Conservation (phyloP, 2,329 filamentous ascomycete genomes). For the Tolypocladium tundrense region DNA sequence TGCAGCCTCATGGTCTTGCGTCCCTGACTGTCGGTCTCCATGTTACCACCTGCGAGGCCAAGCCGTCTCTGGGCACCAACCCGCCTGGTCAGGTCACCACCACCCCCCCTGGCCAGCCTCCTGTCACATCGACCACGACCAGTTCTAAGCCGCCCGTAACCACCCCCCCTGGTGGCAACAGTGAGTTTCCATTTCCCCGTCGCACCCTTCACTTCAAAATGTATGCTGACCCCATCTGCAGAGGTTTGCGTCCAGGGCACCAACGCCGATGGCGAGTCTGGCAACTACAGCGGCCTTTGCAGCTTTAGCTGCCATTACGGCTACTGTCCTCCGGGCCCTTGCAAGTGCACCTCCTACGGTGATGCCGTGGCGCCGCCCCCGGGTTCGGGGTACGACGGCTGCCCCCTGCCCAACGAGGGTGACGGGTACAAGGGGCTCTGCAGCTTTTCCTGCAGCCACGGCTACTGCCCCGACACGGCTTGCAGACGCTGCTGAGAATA, state of each 20-base stretch:
- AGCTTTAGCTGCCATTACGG: conserved; percentile 18
- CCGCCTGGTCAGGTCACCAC: conserved; percentile 5
- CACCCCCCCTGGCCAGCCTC: conserved; percentile 5
- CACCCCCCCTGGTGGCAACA: conserved; percentile 12
- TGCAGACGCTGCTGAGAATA: conserved; percentile 9
- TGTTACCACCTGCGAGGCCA: conserved; percentile 10
- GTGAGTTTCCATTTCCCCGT: background rate
- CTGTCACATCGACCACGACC: conserved; percentile 26
- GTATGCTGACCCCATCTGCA: background rate
- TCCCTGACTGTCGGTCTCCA: conserved; percentile 3
- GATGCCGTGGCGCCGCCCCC: conserved; percentile 13
- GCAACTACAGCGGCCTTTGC: conserved; percentile 25
- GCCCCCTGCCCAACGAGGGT: conserved; percentile 19
- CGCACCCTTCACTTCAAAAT: too few species aligned
- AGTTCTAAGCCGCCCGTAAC: conserved; percentile 7
- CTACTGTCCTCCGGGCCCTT: conserved; percentile 22
- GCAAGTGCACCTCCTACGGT: conserved; percentile 22
- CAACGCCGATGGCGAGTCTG: conserved; percentile 17
- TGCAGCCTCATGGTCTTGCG: conserved; percentile 2
- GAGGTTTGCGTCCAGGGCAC: conserved; percentile 15
- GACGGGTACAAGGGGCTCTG: conserved; percentile 33
- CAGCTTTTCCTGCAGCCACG: conserved; percentile 33
- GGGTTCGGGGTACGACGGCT: conserved; percentile 17
- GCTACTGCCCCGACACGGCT: conserved; percentile 30
- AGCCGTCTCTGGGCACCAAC: conserved; percentile 19